Base-by-base conservation (phyloP, 1,139 yeast genomes). In the Yamadazyma trypodendri region DNA sequence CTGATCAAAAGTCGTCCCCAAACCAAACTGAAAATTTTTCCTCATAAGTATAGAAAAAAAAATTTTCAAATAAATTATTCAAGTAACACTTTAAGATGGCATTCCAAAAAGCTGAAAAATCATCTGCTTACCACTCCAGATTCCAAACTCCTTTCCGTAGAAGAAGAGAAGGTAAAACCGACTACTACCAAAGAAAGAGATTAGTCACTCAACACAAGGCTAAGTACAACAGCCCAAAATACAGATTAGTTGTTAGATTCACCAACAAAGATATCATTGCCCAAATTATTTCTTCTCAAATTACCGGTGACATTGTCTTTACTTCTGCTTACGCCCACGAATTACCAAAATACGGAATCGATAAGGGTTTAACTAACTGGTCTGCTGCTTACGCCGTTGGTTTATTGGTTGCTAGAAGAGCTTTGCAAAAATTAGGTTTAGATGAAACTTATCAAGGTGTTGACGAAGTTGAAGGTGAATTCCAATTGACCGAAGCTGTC, bases 141-240 rank as follows among this genome's bases (percentile, higher is more conserved):
- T 92, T 83, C 96, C 99, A 92, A 81, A 92, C 98, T 71, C 97
- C 97, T 60, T 92, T 89, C 96, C 89, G 98, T 76, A 89, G 99
- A 84, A 88, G 99, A 86, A 89, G 95, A 72, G 97, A 94, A 78
- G 99, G 98, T 79, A 92, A 94, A 84, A 92, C 99, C 71, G 99
- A 92, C 75, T 92, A 90, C 96, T 92, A 90, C 84, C 97, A 95
- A 75, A 92, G 99, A 84, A 92, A 92, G 95, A 89, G 98, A 81
- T 81, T 92, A 71, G 94, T 92, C 68, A 81, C 97, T 64, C 99
- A 92, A 81, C 97, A 90, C 92, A 92, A 92, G 92, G 96, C 96
- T 72, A 92, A 94, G 84, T 92, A 92, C 95, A 85, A 83, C 85
- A 72, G 96, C 68, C 98, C 98, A 76, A 92, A 92, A 83, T 92